Evolutionary conservation across 768 basidiomycete species (phyloP).

Genomic region (Mycena chlorophos): DNA sequence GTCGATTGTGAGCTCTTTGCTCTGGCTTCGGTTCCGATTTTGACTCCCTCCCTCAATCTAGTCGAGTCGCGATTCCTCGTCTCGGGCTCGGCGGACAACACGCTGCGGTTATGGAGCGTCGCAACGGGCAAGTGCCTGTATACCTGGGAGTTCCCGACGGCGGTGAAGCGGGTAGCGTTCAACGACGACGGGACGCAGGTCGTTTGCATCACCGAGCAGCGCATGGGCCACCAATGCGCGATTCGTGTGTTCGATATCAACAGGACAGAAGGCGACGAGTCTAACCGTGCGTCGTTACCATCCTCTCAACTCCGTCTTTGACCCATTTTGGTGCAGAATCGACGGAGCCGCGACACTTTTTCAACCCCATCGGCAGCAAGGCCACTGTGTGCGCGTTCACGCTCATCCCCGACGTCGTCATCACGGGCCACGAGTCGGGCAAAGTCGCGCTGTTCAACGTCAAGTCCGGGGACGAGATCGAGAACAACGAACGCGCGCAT

Average conservation of each 20-base stretch:
- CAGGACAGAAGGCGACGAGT: conserved; percentile 70
- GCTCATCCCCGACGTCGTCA: conserved; percentile 69
- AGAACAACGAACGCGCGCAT: conserved; percentile 86
- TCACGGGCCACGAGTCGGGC: conserved; percentile 96
- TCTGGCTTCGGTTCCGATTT: background rate
- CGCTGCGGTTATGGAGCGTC: conserved; percentile 87
- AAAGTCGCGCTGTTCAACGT: conserved; percentile 92
- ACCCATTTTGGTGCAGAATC: conserved; percentile 52
- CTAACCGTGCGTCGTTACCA: conserved; percentile 62
- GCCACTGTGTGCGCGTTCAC: conserved; percentile 97
- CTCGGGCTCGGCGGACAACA: conserved; percentile 93
- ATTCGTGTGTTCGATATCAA: conserved; percentile 90
- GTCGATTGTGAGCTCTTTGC: conserved; percentile 74
- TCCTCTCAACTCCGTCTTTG: background rate
- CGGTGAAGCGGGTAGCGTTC: conserved; percentile 94
- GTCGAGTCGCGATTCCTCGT: conserved; percentile 85
- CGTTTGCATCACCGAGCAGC: conserved; percentile 95
- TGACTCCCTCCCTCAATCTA: too few species aligned
- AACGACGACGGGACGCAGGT: conserved; percentile 81
- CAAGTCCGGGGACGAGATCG: conserved; percentile 80
- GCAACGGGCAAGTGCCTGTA: conserved; percentile 88
- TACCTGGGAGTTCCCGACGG: conserved; percentile 97
- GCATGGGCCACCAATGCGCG: conserved; percentile 90
- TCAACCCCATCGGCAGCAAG: conserved; percentile 90
- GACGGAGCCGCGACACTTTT: conserved; percentile 70